Evolutionary conservation across 345 rosid genomes (phyloP).

Genomic region (Gossypium turneri): DNA sequence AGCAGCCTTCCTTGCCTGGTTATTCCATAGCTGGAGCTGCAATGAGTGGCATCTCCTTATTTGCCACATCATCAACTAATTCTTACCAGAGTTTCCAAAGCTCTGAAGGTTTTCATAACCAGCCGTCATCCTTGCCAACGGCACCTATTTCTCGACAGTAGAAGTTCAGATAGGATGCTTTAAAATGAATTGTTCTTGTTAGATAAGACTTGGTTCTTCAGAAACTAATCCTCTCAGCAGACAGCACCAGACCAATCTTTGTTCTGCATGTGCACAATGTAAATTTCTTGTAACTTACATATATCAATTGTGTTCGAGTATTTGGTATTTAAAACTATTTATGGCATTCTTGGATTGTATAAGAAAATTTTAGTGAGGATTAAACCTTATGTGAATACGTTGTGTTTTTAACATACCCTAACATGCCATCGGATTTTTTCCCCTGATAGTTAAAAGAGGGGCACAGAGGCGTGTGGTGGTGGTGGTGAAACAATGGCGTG

Average conservation of each 20-base stretch:
- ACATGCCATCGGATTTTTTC: too few species aligned
- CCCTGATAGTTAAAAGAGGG: too few species aligned
- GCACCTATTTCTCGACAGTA: conserved; percentile 71
- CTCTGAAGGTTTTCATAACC: conserved; percentile 66
- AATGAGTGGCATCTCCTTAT: conserved; percentile 44
- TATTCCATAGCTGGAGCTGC: conserved; percentile 38
- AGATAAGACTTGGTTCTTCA: conserved; percentile 4
- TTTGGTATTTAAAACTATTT: conserved; percentile 1
- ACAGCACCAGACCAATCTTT: not conserved
- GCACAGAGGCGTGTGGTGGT: conserved; percentile 5
- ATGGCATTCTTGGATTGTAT: conserved; percentile 17
- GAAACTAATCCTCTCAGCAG: conserved; percentile 7
- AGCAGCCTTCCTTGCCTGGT: conserved; percentile 36
- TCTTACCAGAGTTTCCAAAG: conserved; percentile 62
- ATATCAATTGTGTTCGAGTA: not conserved
- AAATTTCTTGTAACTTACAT: conserved; percentile 27
- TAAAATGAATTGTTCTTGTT: not conserved
- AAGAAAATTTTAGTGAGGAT: conserved; percentile 5
- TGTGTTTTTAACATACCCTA: too few species aligned
- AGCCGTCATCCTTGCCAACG: conserved; percentile 51
- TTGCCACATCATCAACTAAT: conserved; percentile 35
- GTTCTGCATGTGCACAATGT: conserved; percentile 30
- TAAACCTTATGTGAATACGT: not conserved
- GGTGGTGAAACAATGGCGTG: conserved; percentile 34
- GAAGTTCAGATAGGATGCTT: conserved; percentile 6